Evolutionary conservation across 805 yeast species (phyloP).

Genomic region (Spathaspora hagerdaliae): DNA sequence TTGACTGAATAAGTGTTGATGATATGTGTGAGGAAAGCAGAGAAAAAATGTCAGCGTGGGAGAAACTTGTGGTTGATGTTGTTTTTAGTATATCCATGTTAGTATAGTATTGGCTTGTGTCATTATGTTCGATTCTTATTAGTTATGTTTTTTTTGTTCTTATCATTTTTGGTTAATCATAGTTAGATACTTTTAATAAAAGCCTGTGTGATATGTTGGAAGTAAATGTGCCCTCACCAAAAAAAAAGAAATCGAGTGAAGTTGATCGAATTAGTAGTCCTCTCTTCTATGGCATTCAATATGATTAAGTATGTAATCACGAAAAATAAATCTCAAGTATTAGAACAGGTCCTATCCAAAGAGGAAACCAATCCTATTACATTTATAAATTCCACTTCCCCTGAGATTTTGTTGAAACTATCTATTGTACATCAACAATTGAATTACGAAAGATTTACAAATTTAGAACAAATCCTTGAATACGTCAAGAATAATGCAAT

Average conservation of each 20-base stretch:
- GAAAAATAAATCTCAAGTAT: not conserved
- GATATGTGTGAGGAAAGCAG: not conserved
- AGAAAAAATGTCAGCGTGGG: not conserved
- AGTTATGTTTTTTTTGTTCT: too few species aligned
- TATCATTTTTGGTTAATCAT: too few species aligned
- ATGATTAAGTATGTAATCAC: constrained; percentile 3
- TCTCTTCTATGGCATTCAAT: not conserved
- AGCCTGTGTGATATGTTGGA: too few species aligned
- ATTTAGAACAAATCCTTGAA: constrained; percentile 5
- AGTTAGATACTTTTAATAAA: too few species aligned
- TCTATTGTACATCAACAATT: not conserved
- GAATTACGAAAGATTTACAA: constrained; percentile 9
- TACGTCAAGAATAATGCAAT: not conserved
- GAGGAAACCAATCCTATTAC: not conserved
- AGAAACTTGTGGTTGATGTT: not conserved
- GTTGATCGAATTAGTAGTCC: too few species aligned
- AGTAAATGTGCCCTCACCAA: too few species aligned
- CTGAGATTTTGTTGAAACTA: constrained; percentile 2
- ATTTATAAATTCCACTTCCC: constrained; percentile 10
- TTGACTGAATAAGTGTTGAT: not conserved
- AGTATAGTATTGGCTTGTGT: too few species aligned
- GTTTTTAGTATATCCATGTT: too few species aligned
- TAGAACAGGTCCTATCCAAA: not conserved
- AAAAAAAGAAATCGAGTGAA: too few species aligned
- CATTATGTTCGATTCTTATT: too few species aligned